Base-by-base conservation (phyloP, 2,329 filamentous ascomycete species). In the Arthroderma sp. region DNA sequence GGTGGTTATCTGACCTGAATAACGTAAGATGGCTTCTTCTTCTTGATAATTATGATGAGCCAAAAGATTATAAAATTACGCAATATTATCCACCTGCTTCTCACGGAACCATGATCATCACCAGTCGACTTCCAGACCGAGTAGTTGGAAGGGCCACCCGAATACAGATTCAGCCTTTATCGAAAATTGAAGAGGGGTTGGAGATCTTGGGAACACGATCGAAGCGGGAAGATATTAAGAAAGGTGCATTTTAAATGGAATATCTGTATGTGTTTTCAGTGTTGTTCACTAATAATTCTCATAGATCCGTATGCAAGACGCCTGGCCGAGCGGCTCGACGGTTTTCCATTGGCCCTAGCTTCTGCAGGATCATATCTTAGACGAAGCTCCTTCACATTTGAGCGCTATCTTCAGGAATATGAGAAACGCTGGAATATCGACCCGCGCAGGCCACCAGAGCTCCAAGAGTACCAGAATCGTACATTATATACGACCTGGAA, bases 311-410 rank as follows among this genome's bases (percentile, higher is more conserved):
- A 22, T 22, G 37, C 37, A 38, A 4, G 9, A 9, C 59, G 70
- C 47, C n/a, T 38, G 9, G 56, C 57, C 1, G 46, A 53, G 31
- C 52, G 55, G 40, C 63, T 73, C 0, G 63, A 68, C 47, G 66
- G 70, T 4, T 61, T 71, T 29, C 68, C 68, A 8, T 60, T 74
- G 29, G 69, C 69, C 1, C 60, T 73, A 10, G 55, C 67, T 4
- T 64, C 67, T 10, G 69, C 70, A 11, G 67, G 68, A 4, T 58
- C 65, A 0, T 73, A 68, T 47, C 61, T 73, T 9, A 45, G 57
- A 29, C 50, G 68, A 3, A 38, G 0, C 53, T 66, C 34, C 22
- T 9, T 38, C 4, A 38, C 37, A 4, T 22, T 38, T 28, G 37
- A 38, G 37, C n/a, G 37, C 37, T 73, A 72, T 52, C 55, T 70